Evolutionary conservation across 768 basidiomycete genomes (phyloP), one percentile per base, ranked within the genome.

Genomic region (Mycena indigotica): DNA sequence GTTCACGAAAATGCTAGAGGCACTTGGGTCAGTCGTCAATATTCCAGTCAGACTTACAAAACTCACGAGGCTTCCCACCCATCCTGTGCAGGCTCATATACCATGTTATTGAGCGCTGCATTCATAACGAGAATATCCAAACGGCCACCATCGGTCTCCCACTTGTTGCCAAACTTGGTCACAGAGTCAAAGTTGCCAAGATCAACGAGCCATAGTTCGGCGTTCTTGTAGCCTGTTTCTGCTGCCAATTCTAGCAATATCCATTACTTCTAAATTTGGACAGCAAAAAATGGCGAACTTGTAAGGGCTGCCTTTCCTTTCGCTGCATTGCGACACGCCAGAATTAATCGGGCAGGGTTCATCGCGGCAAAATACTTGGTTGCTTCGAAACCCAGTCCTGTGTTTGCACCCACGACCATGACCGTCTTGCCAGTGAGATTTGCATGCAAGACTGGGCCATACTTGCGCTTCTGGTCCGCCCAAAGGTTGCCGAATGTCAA

Each of bases 31-130:
- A 8, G 28, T 44, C 53, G n/a, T 26, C 5, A 4, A 21, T 28
- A 12, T 23, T 26, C 10, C 5, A 28, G 16, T 41, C 17, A 45
- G 38, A 21, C 23, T 5, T 32, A 29, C 6, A 4, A 29, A 8
- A 23, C 74, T 5, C 15, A 77, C 77, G 49, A 67, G 3, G 63
- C 52, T 50, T 78, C 76, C 73, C 72, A 75, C 5, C 71, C 73
- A 53, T 75, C 66, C 2, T 50, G 45, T 0, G 73, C 71, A 28
- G 41, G 24, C 8, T 61, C 39, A 28, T 62, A 70, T 26, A 12
- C 52, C 13, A 6, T 13, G 0, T 55, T 56, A 3, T 44, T 39
- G 13, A 72, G 2, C 13, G 59, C 70, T 15, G 75, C 75, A 50
- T 72, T 73, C 28, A 66, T 69, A 24, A 76, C 62, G 15, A 77